A percentile compares a stretch with the other conserved stretches of the same genome.
phyloP scores from a whole-genome alignment of 495 filamentous ascomycete genomes.

The Talaromyces adpressus region DNA sequence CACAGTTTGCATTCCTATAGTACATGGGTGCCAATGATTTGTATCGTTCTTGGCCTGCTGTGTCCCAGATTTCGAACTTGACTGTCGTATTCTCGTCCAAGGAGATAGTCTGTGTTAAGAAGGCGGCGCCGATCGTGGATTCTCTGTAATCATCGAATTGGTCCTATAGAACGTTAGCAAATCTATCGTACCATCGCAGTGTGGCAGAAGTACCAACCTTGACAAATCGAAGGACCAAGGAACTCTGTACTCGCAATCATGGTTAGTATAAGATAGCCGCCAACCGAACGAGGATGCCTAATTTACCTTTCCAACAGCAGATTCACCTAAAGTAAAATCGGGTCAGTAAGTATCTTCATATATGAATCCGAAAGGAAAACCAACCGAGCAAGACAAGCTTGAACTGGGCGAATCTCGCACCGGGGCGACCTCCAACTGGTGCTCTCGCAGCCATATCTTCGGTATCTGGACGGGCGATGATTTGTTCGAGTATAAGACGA shows the following conservation, averaged over 20 bases:
- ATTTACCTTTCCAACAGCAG: constrained; percentile 90
- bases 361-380: constrained; percentile 13
- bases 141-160: constrained; percentile 99
- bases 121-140: constrained; percentile 97
- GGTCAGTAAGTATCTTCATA: constrained; percentile 18
- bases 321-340: constrained; percentile 64
- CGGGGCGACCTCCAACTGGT: constrained; percentile 67
- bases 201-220: constrained; percentile 54
- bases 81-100: constrained; percentile 96
- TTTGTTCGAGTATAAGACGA: background rate
- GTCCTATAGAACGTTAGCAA: constrained; percentile 51
- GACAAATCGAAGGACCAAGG: constrained; percentile 93
- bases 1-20: constrained; percentile 98
- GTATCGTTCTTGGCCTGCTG: constrained; percentile 95
- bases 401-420: constrained; percentile 93
- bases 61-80: constrained; percentile 99
- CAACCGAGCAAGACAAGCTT: constrained; percentile 94
- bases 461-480: background rate
- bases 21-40: constrained; percentile 99
- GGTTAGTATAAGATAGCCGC: constrained; percentile 22
- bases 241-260: constrained; percentile 57
- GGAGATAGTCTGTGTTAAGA: constrained; percentile 96
- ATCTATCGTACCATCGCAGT: background rate
- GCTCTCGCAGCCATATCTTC: constrained; percentile 68
- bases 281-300: constrained; percentile 15